Conservation (phyloP, 345 rosid species). For the Mallotus nudiflorus region DNA sequence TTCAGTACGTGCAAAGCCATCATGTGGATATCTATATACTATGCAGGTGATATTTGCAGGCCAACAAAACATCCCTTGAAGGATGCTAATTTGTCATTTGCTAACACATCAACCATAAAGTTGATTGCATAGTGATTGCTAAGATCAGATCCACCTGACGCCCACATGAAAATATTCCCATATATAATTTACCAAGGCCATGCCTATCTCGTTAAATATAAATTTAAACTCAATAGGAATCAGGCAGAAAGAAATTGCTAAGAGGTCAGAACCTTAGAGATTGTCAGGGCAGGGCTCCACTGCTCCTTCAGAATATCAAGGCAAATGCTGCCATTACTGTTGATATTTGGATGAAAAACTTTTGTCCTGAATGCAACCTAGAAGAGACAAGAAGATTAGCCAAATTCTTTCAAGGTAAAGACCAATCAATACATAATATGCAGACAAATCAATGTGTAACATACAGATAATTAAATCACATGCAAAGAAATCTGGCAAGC, state of each 20-base stretch:
- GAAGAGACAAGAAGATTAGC: neutral
- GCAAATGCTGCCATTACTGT: slow-evolving; percentile 33
- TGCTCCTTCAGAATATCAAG: slow-evolving; percentile 33
- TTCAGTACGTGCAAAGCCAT: neutral
- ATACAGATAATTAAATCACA: neutral
- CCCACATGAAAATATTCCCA: neutral
- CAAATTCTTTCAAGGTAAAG: neutral
- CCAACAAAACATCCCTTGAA: neutral
- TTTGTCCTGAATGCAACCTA: slow-evolving; percentile 34
- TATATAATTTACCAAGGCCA: neutral
- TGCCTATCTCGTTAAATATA: neutral
- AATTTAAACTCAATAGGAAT: neutral
- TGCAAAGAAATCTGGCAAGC: neutral
- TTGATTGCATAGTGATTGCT: neutral
- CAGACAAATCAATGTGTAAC: neutral
- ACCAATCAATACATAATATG: neutral
- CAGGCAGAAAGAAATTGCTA: neutral
- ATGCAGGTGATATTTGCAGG: neutral
- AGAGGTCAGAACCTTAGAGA: slow-evolving; percentile 21
- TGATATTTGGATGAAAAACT: slow-evolving; percentile 30
- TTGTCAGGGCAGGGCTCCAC: slow-evolving; percentile 34
- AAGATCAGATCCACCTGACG: neutral
- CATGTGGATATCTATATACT: neutral
- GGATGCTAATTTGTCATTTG: neutral
- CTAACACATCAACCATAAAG: neutral